phyloP scores from a whole-genome alignment of 441 rosid genomes.

The Daphne laureola region DNA sequence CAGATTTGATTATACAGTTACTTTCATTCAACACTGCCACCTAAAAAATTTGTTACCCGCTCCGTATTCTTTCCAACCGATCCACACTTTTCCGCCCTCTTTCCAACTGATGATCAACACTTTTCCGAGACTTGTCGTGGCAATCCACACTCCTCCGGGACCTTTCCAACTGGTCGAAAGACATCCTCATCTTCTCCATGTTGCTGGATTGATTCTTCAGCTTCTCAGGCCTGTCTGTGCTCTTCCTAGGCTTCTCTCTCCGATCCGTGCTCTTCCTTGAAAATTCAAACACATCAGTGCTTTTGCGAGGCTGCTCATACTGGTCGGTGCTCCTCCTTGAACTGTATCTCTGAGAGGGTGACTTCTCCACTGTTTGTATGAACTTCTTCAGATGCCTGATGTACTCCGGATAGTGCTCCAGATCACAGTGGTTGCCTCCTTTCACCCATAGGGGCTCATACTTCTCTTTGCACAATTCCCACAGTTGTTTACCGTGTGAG shows the following conservation, averaged over 20 bases:
- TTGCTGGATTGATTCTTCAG: slow-evolving; percentile 41
- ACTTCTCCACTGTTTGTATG: slow-evolving; percentile 75
- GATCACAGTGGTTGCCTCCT: slow-evolving; percentile 89
- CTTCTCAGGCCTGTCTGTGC: slow-evolving; percentile 71
- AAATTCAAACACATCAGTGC: slow-evolving; percentile 52
- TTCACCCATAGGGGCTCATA: slow-evolving; percentile 93
- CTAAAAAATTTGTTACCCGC: slow-evolving; percentile 26
- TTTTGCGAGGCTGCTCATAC: slow-evolving; percentile 63
- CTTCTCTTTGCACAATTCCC: slow-evolving; percentile 88
- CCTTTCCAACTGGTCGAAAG: slow-evolving; percentile 76
- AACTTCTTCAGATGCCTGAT: slow-evolving; percentile 92
- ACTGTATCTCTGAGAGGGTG: slow-evolving; percentile 67
- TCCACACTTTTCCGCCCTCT: slow-evolving; percentile 84
- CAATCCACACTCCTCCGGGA: slow-evolving; percentile 82
- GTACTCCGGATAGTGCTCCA: slow-evolving; percentile 80
- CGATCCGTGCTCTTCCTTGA: slow-evolving; percentile 77
- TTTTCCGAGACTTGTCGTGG: slow-evolving; percentile 78
- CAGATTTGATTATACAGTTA: slow-evolving; percentile 13
- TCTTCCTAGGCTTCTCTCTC: slow-evolving; percentile 80
- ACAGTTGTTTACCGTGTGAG: slow-evolving; percentile 90
- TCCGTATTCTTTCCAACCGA: slow-evolving; percentile 82
- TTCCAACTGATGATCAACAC: slow-evolving; percentile 71
- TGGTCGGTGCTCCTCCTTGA: slow-evolving; percentile 63
- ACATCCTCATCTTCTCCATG: slow-evolving; percentile 50
- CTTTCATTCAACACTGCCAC: no score